Evolutionary conservation across 2,329 filamentous ascomycete species (phyloP).

Genomic region (Fusarium oligoseptatum): DNA sequence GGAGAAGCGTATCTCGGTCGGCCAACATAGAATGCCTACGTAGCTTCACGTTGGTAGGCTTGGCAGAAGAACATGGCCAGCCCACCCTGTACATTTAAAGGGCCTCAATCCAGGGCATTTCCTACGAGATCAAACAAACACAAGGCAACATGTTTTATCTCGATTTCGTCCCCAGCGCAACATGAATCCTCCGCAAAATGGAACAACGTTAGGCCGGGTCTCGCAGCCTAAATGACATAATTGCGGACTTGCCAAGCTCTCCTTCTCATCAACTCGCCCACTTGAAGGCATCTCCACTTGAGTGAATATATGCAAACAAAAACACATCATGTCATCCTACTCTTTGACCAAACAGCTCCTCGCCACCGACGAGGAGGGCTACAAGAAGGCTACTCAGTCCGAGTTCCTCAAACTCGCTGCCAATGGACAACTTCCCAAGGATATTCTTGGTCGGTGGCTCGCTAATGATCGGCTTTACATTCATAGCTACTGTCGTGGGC

Average conservation of each 20-base stretch:
- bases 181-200: slow-evolving; percentile 10
- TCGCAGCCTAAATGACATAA: slow-evolving; percentile 36
- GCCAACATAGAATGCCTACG: not conserved
- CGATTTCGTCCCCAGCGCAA: not conserved
- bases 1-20: not conserved
- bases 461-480: slow-evolving; percentile 80
- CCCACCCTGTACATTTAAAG: not conserved
- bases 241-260: slow-evolving; percentile 21
- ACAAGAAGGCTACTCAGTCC: slow-evolving; percentile 71
- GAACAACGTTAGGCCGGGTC: slow-evolving; percentile 40
- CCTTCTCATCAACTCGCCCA: not conserved
- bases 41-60: not conserved
- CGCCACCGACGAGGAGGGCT: slow-evolving; percentile 59
- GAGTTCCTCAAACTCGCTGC: slow-evolving; percentile 76
- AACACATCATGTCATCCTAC: slow-evolving; percentile 21
- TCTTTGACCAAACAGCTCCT: slow-evolving; percentile 71
- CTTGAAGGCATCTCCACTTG: slow-evolving; percentile 35
- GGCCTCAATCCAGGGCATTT: not conserved
- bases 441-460: slow-evolving; percentile 74
- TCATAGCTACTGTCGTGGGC: slow-evolving; percentile 76
- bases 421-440: slow-evolving; percentile 69
- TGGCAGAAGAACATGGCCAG: not conserved
- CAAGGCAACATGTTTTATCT: not conserved
- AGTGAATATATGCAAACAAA: not conserved
- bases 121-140: not conserved